Evolutionary conservation across 2,329 filamentous ascomycete species (phyloP), one percentile per base, ranked within the genome.

Genomic region (Beauveria sp.): DNA sequence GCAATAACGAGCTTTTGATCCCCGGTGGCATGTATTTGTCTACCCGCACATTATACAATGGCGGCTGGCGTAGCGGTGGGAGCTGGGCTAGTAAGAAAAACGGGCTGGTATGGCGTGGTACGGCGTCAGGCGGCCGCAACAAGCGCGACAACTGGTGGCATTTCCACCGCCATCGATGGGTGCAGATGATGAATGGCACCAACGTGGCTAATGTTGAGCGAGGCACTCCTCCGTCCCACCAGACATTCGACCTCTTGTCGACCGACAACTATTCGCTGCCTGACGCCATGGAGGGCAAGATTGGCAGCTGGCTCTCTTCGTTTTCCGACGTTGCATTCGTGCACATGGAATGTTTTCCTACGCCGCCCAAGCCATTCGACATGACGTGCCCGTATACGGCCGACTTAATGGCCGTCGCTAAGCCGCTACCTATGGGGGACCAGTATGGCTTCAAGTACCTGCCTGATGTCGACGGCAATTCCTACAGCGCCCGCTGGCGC

Each of bases 1-100:
- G 80, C 59, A 85, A 86, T 72, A 85, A 82, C 67, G 84, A 86
- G 66, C 84, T 86, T 47, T 72, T 86, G 12, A 83, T 86, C 65
- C 84, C 83, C 1, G 82, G 81, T 4, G 83, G 81, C 66, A 84
- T 84, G 80, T 85, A 86, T 66, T 79, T 81, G 65, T 74, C 75
- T 28, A 69, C 78, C 18, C 79, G 84, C 65, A 70, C 73, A 6
- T 75, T 79, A 34, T 85, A 85, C 69, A 76, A 74, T 9, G 83
- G 83, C 61, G 76, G 79, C 51, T 64, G 70, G 3, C 70, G 70
- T 8, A 76, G 78, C 51, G 83, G 84, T 58, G 71, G 77, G 20
- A 69, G 73, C 7, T 85, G 84, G 83, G 70, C 74, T 4, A 69
- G 77, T 47, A 86, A 86, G 69, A 67, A 69, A 16, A 74, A 79